Evolutionary conservation across 805 yeast genomes (phyloP), one percentile per base, ranked within the genome.

Genomic region (Starmerella bacillaris): DNA sequence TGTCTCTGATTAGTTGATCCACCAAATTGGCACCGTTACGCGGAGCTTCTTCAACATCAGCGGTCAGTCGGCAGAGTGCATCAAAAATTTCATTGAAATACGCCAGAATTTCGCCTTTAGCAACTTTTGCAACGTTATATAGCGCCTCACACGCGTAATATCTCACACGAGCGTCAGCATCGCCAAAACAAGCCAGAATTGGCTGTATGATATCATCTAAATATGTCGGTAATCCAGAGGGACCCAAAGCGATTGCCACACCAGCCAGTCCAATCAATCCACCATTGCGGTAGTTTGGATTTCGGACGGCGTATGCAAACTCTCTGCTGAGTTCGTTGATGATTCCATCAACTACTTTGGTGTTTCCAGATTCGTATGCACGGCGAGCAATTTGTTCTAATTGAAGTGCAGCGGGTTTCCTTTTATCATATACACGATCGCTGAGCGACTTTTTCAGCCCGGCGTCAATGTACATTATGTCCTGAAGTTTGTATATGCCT

Each of bases 231-330:
- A 89, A 80, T 32, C 84, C 86, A 45, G 70, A 71, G 27, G 47
- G 67, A 2, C 96, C 95, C 21, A 89, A 58, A 0, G 96, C 96
- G 37, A 89, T 84, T 0, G 94, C 83, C 3, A 83, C 89, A 9
- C 94, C 93, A 4, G 96, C 98, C 15, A 89, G 60, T 0, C 96
- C 96, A 45, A 92, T 86, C 28, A 86, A 64, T 0, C 96, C 95
- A 14, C 98, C 98, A 63, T 83, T 84, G 47, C 94, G 68, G 4
- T 93, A 80, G 64, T 78, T 65, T 34, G 94, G 72, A 57, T 79
- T 74, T 61, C 84, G 78, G 37, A 78, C 68, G 27, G 94, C 70
- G 60, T 80, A 76, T 1, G 86, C 82, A 50, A 70, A 77, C 45
- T 77, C 83, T 27, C 74, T 62, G 33, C 80, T 67, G 37, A 89